Base-by-base conservation (phyloP, 106 monocot genomes). In the Allium sativum region DNA sequence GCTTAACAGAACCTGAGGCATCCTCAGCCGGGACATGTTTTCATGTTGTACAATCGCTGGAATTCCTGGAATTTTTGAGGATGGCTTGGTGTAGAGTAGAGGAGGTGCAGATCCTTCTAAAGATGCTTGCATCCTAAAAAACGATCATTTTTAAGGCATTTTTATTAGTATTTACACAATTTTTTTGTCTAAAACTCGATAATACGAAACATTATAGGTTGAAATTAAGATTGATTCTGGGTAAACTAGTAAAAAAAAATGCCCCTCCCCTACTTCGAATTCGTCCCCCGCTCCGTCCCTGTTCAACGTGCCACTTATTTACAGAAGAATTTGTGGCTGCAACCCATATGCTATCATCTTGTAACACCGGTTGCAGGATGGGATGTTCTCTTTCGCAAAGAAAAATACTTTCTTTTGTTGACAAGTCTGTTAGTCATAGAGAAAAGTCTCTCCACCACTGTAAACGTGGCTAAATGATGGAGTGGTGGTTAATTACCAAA, bases 91-190 rank as follows among this genome's bases (percentile, higher is more conserved):
- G 71, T 82, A 78, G 41, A 91, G 82, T 73, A 91, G 80, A 48
- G 73, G 91, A 74, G 87, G 91, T 51, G 77, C 50, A 44, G 96
- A 85, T 78, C 96, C 96, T 76, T 91, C 96, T 52, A 85, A 65
- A 50, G 67, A 78, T 74, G 96, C 87, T 31, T 87, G 84, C 63
- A 91, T 84, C 73, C 91, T 84, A 56, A 91, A 73, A 70, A 90
- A 98, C n/a, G 90, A 96, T 69, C 90, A 85, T 72, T 98, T 98
- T 59, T 91, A 90, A 73, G 96, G 91, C 68, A n/a, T n/a, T n/a
- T n/a, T n/a, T n/a, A n/a, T n/a, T n/a, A n/a, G n/a, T n/a, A n/a
- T n/a, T n/a, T n/a, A n/a, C n/a, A n/a, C n/a, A n/a, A n/a, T n/a
- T n/a, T n/a, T n/a, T n/a, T n/a, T n/a, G n/a, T n/a, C n/a, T n/a